Percentiles rank a stretch among this genome's conserved stretches.
phyloP scores from a whole-genome alignment of 805 yeast genomes.

The Saturnispora halmiae region DNA sequence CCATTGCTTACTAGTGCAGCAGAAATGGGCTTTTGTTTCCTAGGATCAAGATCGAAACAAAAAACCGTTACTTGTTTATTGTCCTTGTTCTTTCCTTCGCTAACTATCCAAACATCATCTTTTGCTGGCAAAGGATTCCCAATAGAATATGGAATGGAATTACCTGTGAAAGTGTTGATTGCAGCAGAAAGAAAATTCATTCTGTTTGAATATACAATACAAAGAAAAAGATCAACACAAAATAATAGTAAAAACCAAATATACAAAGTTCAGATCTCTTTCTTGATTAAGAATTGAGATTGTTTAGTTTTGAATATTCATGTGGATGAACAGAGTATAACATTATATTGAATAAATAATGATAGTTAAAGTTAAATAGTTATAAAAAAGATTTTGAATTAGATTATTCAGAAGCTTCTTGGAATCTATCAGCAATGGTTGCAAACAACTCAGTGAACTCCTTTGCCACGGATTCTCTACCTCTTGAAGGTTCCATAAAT shows the following conservation, averaged over 20 bases:
- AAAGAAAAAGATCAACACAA: background rate
- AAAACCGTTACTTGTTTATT: slow-evolving; percentile 40
- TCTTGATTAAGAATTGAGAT: too few relatives aligned
- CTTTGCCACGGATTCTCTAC: slow-evolving; percentile 65
- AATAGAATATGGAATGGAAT: slow-evolving; percentile 49
- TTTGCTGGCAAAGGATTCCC: slow-evolving; percentile 32
- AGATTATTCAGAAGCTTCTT: slow-evolving; percentile 84
- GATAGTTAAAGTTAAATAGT: background rate
- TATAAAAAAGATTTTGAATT: background rate
- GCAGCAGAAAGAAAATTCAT: slow-evolving; percentile 70
- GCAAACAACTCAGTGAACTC: slow-evolving; percentile 72
- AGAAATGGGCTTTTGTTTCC: slow-evolving; percentile 23
- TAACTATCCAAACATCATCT: slow-evolving; percentile 50
- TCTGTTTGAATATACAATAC: too few relatives aligned
- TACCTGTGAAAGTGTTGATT: slow-evolving; percentile 49
- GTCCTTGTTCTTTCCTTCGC: slow-evolving; percentile 48
- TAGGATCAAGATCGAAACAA: slow-evolving; percentile 25
- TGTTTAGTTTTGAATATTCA: too few relatives aligned
- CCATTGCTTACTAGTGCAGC: slow-evolving; percentile 33
- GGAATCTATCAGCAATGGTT: slow-evolving; percentile 80
- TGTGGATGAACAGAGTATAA: too few relatives aligned
- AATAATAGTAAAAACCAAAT: too few relatives aligned
- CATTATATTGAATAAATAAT: background rate
- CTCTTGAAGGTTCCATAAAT: slow-evolving; percentile 91
- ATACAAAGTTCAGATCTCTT: too few relatives aligned